phyloP scores from a whole-genome alignment of 108 stramenopile species.

The Aurantiochytrium sp. region DNA sequence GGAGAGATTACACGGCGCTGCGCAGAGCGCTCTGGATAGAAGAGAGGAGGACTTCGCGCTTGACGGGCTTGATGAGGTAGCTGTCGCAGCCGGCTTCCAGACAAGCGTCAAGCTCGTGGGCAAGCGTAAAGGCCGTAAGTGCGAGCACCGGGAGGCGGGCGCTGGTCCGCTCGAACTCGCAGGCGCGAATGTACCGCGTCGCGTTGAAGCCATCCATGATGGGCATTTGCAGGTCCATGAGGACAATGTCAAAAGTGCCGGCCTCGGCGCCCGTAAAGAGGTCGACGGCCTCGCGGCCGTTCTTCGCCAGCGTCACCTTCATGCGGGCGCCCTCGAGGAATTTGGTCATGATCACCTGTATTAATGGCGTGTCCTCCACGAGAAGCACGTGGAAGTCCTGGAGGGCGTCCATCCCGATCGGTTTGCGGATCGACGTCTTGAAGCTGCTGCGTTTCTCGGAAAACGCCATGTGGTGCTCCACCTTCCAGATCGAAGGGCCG shows the following conservation, averaged over 20 bases:
- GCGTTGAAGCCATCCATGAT: conserved; percentile 63
- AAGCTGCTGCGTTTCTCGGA: background rate
- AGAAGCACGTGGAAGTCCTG: background rate
- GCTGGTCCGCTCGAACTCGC: conserved; percentile 34
- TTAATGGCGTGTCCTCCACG: background rate
- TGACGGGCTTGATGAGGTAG: background rate
- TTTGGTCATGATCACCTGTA: background rate
- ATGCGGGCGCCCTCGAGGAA: background rate
- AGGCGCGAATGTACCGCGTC: conserved; percentile 45
- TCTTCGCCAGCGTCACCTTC: conserved; percentile 36
- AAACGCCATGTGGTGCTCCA: background rate
- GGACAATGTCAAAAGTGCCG: conserved; percentile 47
- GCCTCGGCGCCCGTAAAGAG: background rate
- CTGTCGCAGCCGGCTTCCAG: background rate
- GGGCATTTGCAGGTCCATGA: conserved; percentile 72
- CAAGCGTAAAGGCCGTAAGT: conserved; percentile 42
- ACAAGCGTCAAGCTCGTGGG: background rate
- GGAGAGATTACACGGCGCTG: no score
- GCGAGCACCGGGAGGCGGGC: conserved; percentile 41
- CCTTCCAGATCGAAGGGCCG: background rate
- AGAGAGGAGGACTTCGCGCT: background rate
- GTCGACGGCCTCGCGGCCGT: conserved; percentile 49
- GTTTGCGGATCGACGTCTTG: background rate
- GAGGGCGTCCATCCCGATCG: background rate
- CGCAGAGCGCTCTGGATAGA: background rate